Evolutionary conservation across 1,284 basidiomycete species (phyloP).

Genomic region (Puccinia horiana): DNA sequence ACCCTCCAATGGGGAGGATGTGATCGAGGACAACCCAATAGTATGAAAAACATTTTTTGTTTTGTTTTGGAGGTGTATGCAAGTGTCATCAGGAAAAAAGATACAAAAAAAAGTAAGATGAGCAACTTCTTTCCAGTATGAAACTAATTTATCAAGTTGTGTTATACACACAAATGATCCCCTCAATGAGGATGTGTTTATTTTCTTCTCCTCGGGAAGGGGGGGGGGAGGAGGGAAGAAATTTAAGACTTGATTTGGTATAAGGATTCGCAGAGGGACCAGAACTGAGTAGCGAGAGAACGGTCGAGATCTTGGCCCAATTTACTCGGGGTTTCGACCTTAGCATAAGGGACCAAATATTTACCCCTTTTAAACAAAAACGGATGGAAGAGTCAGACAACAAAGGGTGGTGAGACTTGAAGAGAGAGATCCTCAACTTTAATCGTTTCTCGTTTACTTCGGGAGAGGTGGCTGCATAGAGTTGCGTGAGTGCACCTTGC

Average conservation of each 20-base stretch:
- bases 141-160: too few relatives aligned
- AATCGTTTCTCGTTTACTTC: conserved; percentile 19
- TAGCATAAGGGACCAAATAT: conserved; percentile 38
- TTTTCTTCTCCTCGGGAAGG: too few relatives aligned
- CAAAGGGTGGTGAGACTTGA: background rate
- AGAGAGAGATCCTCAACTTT: conserved; percentile 20
- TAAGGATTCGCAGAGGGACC: conserved; percentile 29
- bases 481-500: conserved; percentile 31
- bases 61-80: too few relatives aligned
- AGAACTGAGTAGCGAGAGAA: conserved; percentile 19
- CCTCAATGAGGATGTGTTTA: too few relatives aligned
- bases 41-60: too few relatives aligned
- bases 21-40: too few relatives aligned
- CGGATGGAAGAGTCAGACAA: background rate
- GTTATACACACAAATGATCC: too few relatives aligned
- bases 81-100: too few relatives aligned
- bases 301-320: conserved; percentile 26
- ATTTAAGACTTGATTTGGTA: background rate
- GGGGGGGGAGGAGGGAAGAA: too few relatives aligned
- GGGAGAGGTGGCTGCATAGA: conserved; percentile 37
- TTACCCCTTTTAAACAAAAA: conserved; percentile 17
- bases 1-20: too few relatives aligned
- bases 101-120: too few relatives aligned
- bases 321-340: background rate
- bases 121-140: too few relatives aligned